These are phyloP conservation scores for Solanum corneliomulleri DNA, from an alignment of 257 asterid species.

Conservation along the genomic window DNA sequence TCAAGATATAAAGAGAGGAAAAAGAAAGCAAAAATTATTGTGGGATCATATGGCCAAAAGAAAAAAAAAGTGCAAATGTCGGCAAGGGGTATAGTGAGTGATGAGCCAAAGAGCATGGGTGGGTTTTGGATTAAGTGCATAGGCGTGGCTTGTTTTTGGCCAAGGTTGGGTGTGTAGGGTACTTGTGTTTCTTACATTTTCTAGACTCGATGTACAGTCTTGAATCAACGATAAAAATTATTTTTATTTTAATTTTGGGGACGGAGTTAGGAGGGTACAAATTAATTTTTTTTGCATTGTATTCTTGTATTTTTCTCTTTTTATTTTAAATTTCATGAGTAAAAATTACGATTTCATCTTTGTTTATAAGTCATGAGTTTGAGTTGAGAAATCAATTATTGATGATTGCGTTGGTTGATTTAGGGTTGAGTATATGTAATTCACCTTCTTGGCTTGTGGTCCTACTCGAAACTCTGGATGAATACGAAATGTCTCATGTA, in stretches of 20 bases:
- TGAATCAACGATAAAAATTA: not conserved
- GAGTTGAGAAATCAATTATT: not conserved
- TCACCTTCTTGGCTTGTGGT: not conserved
- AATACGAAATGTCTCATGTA: not conserved
- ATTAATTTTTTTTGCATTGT: too few species aligned
- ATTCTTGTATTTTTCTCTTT: not conserved
- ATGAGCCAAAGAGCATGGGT: constrained; percentile 40
- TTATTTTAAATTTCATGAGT: not conserved
- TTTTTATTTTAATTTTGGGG: not conserved
- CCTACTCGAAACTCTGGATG: not conserved
- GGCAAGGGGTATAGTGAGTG: constrained; percentile 21
- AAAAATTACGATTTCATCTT: fast-evolving
- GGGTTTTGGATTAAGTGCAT: not conserved
- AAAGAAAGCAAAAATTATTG: not conserved
- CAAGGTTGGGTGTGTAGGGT: constrained; percentile 11
- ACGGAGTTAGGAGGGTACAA: not conserved
- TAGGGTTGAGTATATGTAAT: not conserved
- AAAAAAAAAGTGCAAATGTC: constrained; percentile 11
- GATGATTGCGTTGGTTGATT: not conserved
- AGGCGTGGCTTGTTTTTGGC: constrained; percentile 30
- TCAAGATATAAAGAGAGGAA: not conserved
- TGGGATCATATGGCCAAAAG: not conserved
- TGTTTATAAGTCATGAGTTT: not conserved
- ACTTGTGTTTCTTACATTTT: not conserved
- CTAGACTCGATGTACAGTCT: not conserved